Evolutionary conservation across 176 grass and related monocot species (phyloP).

Genomic region (Themeda triandra): DNA sequence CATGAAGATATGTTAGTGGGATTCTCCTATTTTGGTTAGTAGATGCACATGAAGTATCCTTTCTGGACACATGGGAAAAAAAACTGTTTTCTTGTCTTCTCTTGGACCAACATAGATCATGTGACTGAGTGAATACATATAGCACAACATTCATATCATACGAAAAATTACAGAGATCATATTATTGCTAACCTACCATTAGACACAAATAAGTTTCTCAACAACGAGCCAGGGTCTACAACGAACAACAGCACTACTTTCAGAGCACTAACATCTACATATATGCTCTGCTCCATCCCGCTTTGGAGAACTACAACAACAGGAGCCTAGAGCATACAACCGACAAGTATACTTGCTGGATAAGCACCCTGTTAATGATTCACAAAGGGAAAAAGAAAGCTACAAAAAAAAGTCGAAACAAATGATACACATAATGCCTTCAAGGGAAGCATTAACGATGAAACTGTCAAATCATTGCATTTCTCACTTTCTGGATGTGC

Average conservation of each 20-base stretch:
- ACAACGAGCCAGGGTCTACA: constrained; percentile 3
- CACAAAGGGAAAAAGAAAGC: constrained; percentile 16
- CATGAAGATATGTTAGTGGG: too few relatives aligned
- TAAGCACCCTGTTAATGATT: background rate
- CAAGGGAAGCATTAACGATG: constrained; percentile 15
- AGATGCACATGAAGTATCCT: too few relatives aligned
- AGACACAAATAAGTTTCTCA: background rate
- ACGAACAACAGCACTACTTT: constrained; percentile 19
- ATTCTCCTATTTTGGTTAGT: too few relatives aligned
- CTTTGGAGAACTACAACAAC: constrained; percentile 13
- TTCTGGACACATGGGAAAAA: background rate
- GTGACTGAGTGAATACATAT: background rate
- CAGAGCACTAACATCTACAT: constrained; percentile 12
- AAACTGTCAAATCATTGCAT: constrained; percentile 1
- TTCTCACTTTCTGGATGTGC: constrained; percentile 2
- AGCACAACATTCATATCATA: background rate
- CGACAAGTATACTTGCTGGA: background rate
- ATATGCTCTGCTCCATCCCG: background rate
- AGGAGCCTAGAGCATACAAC: constrained; percentile 6
- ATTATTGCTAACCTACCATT: background rate
- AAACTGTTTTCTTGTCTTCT: background rate
- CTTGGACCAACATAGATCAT: background rate
- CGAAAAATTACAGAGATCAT: background rate
- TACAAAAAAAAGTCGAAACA: background rate
- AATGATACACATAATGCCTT: background rate